Conservation (phyloP, 345 rosid genomes). For the Mangifera indica region DNA sequence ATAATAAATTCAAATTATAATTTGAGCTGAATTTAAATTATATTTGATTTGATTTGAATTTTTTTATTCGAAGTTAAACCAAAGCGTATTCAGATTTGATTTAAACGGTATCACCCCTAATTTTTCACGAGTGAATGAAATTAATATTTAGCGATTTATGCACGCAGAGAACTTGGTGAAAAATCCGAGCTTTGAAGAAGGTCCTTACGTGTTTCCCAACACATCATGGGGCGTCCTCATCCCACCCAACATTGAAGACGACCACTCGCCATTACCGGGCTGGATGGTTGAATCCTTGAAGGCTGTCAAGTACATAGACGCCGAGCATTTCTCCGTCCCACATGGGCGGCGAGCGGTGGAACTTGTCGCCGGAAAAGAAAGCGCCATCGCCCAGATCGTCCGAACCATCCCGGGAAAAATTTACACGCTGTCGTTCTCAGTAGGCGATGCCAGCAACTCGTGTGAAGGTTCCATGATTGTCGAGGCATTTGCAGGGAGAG, state of each 20-base stretch:
- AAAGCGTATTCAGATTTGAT: no score
- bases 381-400: constrained; percentile 72
- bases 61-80: no score
- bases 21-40: no score
- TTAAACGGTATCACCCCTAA: no score
- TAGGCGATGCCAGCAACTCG: constrained; percentile 70
- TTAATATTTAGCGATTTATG: neutral
- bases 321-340: constrained; percentile 61
- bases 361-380: constrained; percentile 83
- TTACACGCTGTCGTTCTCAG: constrained; percentile 57
- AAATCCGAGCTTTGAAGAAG: constrained; percentile 82
- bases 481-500: constrained; percentile 70
- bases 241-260: constrained; percentile 79
- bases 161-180: constrained; percentile 60
- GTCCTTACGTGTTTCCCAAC: constrained; percentile 72
- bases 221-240: constrained; percentile 70
- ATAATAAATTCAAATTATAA: no score
- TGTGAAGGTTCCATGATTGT: constrained; percentile 72
- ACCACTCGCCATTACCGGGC: constrained; percentile 71
- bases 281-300: constrained; percentile 88
- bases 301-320: constrained; percentile 82
- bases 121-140: no score
- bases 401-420: constrained; percentile 49
- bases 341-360: constrained; percentile 67
- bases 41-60: no score